These are phyloP conservation scores for Daldinia grandis DNA, from an alignment of 495 filamentous ascomycete genomes.

Conservation along the genomic window DNA sequence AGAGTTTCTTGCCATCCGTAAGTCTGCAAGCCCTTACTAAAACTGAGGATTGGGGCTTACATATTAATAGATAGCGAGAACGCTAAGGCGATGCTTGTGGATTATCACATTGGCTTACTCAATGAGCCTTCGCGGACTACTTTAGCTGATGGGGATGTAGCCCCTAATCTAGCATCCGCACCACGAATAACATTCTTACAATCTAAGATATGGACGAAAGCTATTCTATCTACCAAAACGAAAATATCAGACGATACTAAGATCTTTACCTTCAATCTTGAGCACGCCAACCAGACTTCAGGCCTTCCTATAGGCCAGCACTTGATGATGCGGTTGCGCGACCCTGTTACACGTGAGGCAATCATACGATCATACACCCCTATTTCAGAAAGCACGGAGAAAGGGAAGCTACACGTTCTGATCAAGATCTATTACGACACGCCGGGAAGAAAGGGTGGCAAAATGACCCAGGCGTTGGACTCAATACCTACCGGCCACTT, in stretches of 20 bases:
- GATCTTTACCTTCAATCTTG: slow-evolving; percentile 83
- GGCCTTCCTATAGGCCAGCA: slow-evolving; percentile 91
- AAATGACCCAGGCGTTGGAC: slow-evolving; percentile 87
- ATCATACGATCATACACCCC: slow-evolving; percentile 93
- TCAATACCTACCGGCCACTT: slow-evolving; percentile 70
- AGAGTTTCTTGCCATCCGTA: slow-evolving; percentile 95
- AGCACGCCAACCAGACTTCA: slow-evolving; percentile 72
- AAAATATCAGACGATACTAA: slow-evolving; percentile 81
- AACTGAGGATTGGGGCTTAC: slow-evolving; percentile 10
- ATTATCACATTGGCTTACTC: slow-evolving; percentile 86
- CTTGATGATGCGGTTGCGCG: slow-evolving; percentile 82
- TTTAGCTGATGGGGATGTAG: slow-evolving; percentile 50
- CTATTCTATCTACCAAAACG: slow-evolving; percentile 70
- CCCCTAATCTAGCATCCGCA: slow-evolving; percentile 19
- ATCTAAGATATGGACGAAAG: slow-evolving; percentile 73
- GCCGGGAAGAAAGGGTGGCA: slow-evolving; percentile 68
- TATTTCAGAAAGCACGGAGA: slow-evolving; percentile 68
- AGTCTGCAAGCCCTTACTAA: slow-evolving; percentile 47
- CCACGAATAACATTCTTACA: slow-evolving; percentile 73
- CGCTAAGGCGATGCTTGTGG: slow-evolving; percentile 89
- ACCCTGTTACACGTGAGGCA: slow-evolving; percentile 70
- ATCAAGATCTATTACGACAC: slow-evolving; percentile 87
- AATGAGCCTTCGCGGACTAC: slow-evolving; percentile 63
- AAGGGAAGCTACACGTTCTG: slow-evolving; percentile 75
- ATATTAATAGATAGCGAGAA: slow-evolving; percentile 78